A percentile compares a stretch with the other conserved stretches of the same genome.
phyloP scores from a whole-genome alignment of 73 alveolate genomes.

The Tetrahymena borealis region DNA sequence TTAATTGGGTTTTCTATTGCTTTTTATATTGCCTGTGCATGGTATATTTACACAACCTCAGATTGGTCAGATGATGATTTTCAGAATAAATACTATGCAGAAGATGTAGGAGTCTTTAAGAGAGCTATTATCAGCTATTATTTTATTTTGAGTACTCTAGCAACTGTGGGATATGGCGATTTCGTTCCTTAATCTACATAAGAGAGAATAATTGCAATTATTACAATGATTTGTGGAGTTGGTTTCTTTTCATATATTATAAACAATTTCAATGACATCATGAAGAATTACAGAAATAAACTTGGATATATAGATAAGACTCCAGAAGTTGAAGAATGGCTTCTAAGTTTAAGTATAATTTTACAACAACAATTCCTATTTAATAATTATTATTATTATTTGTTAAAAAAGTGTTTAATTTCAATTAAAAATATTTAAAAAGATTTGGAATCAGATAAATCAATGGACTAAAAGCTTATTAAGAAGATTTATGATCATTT shows the following conservation, averaged over 20 bases:
- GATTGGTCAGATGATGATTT: conserved; percentile 19
- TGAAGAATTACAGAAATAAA: conserved; percentile 60
- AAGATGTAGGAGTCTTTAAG: not conserved
- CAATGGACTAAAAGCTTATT: conserved; percentile 57
- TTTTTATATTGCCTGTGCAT: conserved; percentile 78
- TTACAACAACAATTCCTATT: too few species aligned
- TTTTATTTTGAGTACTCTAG: conserved; percentile 79
- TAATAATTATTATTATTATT: too few species aligned
- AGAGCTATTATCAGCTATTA: conserved; percentile 62
- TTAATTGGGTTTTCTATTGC: conserved; percentile 78
- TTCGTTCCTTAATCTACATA: conserved; percentile 64
- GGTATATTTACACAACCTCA: conserved; percentile 70
- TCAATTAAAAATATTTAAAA: not conserved
- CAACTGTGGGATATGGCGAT: conserved; percentile 93
- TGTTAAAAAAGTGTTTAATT: too few species aligned
- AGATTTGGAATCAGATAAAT: conserved; percentile 12
- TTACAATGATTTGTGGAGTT: conserved; percentile 84
- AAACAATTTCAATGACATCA: conserved; percentile 76
- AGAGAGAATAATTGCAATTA: conserved; percentile 75
- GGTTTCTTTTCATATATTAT: conserved; percentile 88
- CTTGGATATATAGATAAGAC: conserved; percentile 79
- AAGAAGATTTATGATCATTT: conserved; percentile 67
- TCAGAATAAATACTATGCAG: conserved; percentile 30
- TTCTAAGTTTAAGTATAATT: conserved; percentile 62
- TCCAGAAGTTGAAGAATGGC: conserved; percentile 74